Evolutionary conservation across 148 eudicot species (phyloP).

Genomic region (Cornus kousa): DNA sequence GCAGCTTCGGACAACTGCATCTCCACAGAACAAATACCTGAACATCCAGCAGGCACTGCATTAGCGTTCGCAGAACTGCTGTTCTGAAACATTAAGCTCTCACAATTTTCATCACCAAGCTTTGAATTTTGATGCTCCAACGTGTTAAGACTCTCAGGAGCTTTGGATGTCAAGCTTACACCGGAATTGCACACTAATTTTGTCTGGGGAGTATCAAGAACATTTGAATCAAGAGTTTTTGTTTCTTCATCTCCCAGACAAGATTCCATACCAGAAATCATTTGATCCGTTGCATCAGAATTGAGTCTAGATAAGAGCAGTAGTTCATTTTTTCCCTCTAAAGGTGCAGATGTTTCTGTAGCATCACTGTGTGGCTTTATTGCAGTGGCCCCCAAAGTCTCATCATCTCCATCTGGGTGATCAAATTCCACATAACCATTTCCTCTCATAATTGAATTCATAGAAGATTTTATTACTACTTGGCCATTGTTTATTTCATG

Average conservation of each 20-base stretch:
- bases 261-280: constrained; percentile 20
- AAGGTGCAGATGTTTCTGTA: constrained; percentile 9
- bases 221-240: constrained; percentile 14
- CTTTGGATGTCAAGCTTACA: constrained; percentile 8
- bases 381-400: constrained; percentile 9
- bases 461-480: constrained; percentile 23
- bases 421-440: constrained; percentile 14
- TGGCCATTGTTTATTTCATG: constrained; percentile 14
- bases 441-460: constrained; percentile 17
- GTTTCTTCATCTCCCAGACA: constrained; percentile 17
- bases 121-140: constrained; percentile 7
- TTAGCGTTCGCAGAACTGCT: constrained; percentile 17
- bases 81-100: constrained; percentile 13
- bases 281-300: constrained; percentile 18
- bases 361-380: constrained; percentile 6
- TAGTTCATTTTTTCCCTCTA: constrained; percentile 14
- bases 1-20: constrained; percentile 19
- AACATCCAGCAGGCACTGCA: constrained; percentile 7
- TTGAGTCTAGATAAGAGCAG: constrained; percentile 15
- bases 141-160: constrained; percentile 15
- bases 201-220: constrained; percentile 13
- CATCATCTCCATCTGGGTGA: constrained; percentile 23
- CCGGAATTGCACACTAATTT: constrained; percentile 11
- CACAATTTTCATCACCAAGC: constrained; percentile 19
- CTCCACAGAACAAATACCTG: constrained; percentile 17